Evolutionary conservation across 768 basidiomycete genomes (phyloP).

Genomic region (Rhodotorula toruloides): DNA sequence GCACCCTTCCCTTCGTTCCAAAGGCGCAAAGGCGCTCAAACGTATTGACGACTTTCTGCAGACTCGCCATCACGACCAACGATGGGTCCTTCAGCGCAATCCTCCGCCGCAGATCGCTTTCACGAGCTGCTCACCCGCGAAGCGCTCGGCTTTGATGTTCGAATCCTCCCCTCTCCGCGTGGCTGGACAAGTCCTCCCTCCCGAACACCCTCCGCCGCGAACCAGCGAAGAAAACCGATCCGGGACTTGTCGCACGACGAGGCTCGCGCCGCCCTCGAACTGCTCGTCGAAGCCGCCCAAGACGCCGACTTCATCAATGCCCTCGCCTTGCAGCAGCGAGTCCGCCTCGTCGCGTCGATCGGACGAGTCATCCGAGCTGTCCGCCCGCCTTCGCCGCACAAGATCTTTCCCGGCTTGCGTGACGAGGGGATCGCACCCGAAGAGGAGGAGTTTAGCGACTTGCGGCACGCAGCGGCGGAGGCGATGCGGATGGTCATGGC

Average conservation of each 20-base stretch:
- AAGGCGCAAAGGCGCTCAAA: too few relatives aligned
- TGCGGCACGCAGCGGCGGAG: background rate
- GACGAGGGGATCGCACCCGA: background rate
- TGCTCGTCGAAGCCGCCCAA: background rate
- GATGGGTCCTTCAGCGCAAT: too few relatives aligned
- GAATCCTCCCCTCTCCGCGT: too few relatives aligned
- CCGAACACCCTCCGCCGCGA: background rate
- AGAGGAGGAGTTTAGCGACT: background rate
- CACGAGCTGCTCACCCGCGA: too few relatives aligned
- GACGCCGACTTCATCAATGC: background rate
- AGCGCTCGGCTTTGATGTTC: too few relatives aligned
- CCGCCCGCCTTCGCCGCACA: background rate
- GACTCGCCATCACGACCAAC: too few relatives aligned
- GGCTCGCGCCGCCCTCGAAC: background rate
- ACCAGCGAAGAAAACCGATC: too few relatives aligned
- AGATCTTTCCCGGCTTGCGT: background rate
- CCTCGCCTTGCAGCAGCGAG: background rate
- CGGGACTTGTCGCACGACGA: background rate
- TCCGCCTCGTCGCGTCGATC: constrained; percentile 8
- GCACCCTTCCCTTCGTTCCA: too few relatives aligned
- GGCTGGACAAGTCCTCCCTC: too few relatives aligned
- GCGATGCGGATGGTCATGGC: background rate
- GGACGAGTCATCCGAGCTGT: background rate
- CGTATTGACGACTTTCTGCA: too few relatives aligned
- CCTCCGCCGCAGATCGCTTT: too few relatives aligned